Conservation (phyloP, 768 basidiomycete genomes). For the Psilocybe cubensis region DNA sequence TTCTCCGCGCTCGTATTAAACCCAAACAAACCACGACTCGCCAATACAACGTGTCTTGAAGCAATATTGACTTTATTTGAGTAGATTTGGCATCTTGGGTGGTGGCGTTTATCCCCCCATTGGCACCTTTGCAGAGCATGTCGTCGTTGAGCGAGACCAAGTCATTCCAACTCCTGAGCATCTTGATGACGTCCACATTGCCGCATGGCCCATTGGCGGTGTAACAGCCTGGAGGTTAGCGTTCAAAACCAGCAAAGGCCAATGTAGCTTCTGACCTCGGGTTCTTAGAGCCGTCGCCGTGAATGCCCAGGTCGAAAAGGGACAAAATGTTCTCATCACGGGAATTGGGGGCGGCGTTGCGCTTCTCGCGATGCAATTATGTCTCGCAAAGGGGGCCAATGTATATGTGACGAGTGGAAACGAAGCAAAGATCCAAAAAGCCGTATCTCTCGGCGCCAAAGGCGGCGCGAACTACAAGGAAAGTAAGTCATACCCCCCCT, state of each 20-base stretch:
- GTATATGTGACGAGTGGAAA: constrained; percentile 85
- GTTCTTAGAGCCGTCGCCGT: constrained; percentile 60
- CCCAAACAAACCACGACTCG: constrained; percentile 3
- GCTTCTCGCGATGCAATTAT: constrained; percentile 73
- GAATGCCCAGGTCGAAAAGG: constrained; percentile 62
- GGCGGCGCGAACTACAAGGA: constrained; percentile 80
- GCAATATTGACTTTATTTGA: constrained; percentile 1
- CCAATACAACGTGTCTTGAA: not conserved
- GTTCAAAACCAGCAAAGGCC: not conserved
- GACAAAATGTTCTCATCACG: constrained; percentile 79
- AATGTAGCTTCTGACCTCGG: not conserved
- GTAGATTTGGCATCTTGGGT: constrained; percentile 71
- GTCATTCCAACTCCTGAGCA: constrained; percentile 69
- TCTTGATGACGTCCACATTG: constrained; percentile 66
- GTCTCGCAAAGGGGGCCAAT: constrained; percentile 71
- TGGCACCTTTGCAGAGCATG: constrained; percentile 80
- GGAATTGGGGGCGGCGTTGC: constrained; percentile 89
- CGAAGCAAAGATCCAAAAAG: constrained; percentile 69
- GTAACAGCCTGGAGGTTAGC: constrained; percentile 84
- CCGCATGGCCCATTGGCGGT: constrained; percentile 79
- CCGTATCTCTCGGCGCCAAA: constrained; percentile 68
- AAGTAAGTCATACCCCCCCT: constrained; percentile 38
- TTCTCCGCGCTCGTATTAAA: not conserved
- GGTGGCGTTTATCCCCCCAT: constrained; percentile 52
- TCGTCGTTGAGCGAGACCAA: constrained; percentile 71